Base-by-base conservation (phyloP, 2,329 filamentous ascomycete species). In the Aspergillus luchuensis region DNA sequence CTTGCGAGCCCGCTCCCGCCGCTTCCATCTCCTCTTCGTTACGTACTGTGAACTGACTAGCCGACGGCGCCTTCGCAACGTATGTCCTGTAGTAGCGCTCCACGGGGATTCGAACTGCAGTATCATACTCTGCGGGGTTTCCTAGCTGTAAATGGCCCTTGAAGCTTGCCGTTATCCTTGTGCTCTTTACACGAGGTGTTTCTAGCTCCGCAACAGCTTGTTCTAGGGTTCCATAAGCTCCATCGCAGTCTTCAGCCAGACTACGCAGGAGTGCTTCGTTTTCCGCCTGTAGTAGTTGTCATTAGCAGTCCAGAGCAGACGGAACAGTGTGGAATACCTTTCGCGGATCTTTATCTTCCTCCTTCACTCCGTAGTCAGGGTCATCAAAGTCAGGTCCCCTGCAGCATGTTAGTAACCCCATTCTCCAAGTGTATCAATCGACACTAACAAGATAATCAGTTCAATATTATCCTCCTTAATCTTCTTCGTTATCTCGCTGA, bases 351-450 rank as follows among this genome's bases (percentile, higher is more conserved):
- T 99, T 99, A 65, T 90, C 86, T 74, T 97, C 92, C 78, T 98
- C 94, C 74, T 96, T 96, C 72, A 91, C 91, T 45, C 93, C 93
- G 71, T 89, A 97, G 2, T 96, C 92, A 1, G 86, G 74, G 73
- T 97, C 92, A 72, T 99, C 92, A 75, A 99, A 98, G 74, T 99
- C 95, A 17, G 96, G 86, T 13, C 95, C 95, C 57, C 90, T 93
- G 60, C 3, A 47, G 21, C 30, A 33, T 21, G 60, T 76, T 74
- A 78, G 73, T 33, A 50, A 48, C 41, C 39, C 6, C 21, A 13
- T 33, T 28, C 23, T n/a, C 33, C 33, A 1, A 17, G 6, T 2
- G 5, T 1, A 7, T 30, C 2, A 63, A 5, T 13, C 21, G 28
- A 11, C 30, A 83, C 89, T 76, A 76, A 92, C 89, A 98, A 78